Conservation (phyloP, 441 rosid genomes). For the Daphne laureola region DNA sequence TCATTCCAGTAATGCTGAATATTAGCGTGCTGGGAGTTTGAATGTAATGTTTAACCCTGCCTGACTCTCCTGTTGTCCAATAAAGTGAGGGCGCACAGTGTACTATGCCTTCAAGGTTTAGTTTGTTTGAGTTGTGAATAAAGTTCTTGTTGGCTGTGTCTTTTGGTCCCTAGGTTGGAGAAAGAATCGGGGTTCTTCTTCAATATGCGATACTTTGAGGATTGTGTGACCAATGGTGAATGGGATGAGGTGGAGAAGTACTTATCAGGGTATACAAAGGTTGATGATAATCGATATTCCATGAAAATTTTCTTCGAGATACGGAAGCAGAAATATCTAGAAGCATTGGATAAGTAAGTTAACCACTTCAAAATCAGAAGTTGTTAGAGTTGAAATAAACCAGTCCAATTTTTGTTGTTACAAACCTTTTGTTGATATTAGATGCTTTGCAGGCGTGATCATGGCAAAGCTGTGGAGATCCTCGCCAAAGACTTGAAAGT, state of each 20-base stretch:
- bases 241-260: slow-evolving; percentile 93
- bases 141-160: slow-evolving; percentile 6
- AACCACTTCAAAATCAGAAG: not conserved
- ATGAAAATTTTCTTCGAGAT: slow-evolving; percentile 86
- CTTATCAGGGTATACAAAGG: slow-evolving; percentile 75
- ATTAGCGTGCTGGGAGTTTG: not conserved
- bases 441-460: slow-evolving; percentile 35
- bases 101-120: not conserved
- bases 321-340: slow-evolving; percentile 83
- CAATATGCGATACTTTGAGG: slow-evolving; percentile 83
- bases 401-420: not conserved
- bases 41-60: not conserved
- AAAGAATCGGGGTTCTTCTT: slow-evolving; percentile 84
- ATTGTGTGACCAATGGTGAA: slow-evolving; percentile 64
- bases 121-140: not conserved
- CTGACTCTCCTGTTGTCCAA: not conserved
- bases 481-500: slow-evolving; percentile 41
- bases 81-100: not conserved
- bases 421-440: not conserved
- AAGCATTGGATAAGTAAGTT: slow-evolving; percentile 72
- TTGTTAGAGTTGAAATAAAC: not conserved
- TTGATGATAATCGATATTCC: slow-evolving; percentile 81
- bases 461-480: slow-evolving; percentile 48
- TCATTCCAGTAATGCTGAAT: no score
- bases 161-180: slow-evolving; percentile 36